Base-by-base conservation (phyloP, 306 rosid genomes). In the Medicago lupulina region DNA sequence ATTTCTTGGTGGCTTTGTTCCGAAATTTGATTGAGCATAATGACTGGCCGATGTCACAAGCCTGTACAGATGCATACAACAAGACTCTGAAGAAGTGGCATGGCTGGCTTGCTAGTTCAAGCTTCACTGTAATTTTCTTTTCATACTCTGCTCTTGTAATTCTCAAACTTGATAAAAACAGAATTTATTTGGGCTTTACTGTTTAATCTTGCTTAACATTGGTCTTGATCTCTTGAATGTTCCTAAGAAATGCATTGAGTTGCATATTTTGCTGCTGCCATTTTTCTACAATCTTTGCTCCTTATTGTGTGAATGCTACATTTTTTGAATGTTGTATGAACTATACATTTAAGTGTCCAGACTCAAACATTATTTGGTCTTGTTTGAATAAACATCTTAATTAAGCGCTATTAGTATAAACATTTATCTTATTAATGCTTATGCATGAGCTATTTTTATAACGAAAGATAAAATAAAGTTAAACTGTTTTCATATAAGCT, bases 101-200 rank as follows among this genome's bases (percentile, higher is more conserved):
- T 72, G 99, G 99, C 75, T 96, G 99, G 99, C 87, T 96, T 61
- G 97, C 99, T 55, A 90, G 97, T 68, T 90, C 99, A 81, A 89
- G 85, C 78, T 89, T 91, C 87, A 80, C 84, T 72, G 93, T 88
- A 90, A 84, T 76, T 69, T 76, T 83, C 80, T 63, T 75, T 50
- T 46, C 59, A 66, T 80, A 15, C 76, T 78, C 65, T 74, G 51
- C 44, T 44, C 36, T 23, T 78, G 41, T 71, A 59, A 81, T 73
- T 34, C 73, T 70, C 55, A 54, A 83, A 60, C 72, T 72, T 51
- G 31, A 76, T 43, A 36, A 19, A 43, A 71, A 76, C 5, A 21
- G 17, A 78, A n/a, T 21, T 28, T 41, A 47, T 44, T 23, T 23
- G 23, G 23, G 2, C 73, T 68, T 64, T 46, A 25, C 25, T 53